Conservation (phyloP, 179 eudicot species). For the Nepenthes alata region DNA sequence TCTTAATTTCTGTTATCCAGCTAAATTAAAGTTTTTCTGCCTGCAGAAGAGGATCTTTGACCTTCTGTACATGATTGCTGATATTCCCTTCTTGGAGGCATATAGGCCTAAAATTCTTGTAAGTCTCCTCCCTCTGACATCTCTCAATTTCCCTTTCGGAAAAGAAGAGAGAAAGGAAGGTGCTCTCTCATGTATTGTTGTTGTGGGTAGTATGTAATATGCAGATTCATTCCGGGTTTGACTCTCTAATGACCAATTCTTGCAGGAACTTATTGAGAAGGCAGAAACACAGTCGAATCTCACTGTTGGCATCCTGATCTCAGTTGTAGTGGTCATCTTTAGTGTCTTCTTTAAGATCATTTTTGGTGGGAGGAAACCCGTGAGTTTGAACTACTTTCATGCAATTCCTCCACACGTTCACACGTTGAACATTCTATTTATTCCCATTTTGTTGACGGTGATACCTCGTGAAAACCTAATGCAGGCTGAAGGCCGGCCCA, state of each 20-base stretch:
- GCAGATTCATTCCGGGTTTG: background rate
- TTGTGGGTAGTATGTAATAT: background rate
- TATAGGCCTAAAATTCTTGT: constrained; percentile 56
- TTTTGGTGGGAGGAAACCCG: constrained; percentile 66
- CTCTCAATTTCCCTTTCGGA: background rate
- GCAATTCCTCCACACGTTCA: background rate
- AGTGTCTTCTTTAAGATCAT: constrained; percentile 38
- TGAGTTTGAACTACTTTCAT: constrained; percentile 16
- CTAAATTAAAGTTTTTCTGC: constrained; percentile 3
- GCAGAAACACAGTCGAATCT: constrained; percentile 64
- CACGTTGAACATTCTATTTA: background rate
- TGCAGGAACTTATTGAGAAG: constrained; percentile 63
- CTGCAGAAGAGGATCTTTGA: constrained; percentile 69
- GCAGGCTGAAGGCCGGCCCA: constrained; percentile 26
- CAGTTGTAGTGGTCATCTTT: constrained; percentile 36
- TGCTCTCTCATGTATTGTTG: background rate
- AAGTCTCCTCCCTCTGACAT: constrained; percentile 8
- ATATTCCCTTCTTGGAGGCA: constrained; percentile 55
- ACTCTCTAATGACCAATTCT: background rate
- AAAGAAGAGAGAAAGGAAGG: background rate
- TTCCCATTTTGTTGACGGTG: background rate
- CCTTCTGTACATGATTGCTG: constrained; percentile 62
- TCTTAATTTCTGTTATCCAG: background rate
- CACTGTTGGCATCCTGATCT: constrained; percentile 41
- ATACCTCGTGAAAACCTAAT: background rate